These are phyloP conservation scores for Daldinia eschscholtzii DNA, from an alignment of 2,329 filamentous ascomycete genomes.

Conservation along the genomic window DNA sequence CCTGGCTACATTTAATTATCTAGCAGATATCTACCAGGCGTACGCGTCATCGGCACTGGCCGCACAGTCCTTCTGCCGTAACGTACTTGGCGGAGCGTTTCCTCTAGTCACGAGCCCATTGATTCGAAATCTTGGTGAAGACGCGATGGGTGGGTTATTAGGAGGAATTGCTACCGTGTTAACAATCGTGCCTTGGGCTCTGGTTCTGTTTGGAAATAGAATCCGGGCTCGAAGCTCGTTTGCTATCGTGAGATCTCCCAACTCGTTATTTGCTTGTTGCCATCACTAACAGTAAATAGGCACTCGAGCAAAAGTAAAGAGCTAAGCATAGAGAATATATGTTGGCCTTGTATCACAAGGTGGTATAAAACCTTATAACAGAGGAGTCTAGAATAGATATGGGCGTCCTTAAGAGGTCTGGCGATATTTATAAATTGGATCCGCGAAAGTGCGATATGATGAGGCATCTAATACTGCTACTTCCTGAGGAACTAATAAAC, in stretches of 20 bases:
- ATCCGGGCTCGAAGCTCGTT: constrained; percentile 84
- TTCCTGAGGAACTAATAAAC: too few species aligned
- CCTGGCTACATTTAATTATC: constrained; percentile 90
- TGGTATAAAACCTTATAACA: not conserved
- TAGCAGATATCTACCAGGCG: constrained; percentile 87
- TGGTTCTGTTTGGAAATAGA: constrained; percentile 81
- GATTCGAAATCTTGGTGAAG: constrained; percentile 79
- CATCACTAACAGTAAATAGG: constrained; percentile 21
- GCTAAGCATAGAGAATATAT: not conserved
- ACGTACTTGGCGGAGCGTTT: constrained; percentile 84
- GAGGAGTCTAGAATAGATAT: not conserved
- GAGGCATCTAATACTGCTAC: too few species aligned
- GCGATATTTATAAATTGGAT: too few species aligned
- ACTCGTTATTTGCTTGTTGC: not conserved
- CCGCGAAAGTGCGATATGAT: too few species aligned
- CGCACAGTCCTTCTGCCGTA: constrained; percentile 87
- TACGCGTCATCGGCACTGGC: constrained; percentile 90
- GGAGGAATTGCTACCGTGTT: constrained; percentile 77
- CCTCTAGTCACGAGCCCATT: constrained; percentile 80
- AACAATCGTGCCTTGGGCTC: constrained; percentile 87
- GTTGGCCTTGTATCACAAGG: not conserved
- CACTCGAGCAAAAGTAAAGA: constrained; percentile 29
- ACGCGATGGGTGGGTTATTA: constrained; percentile 78
- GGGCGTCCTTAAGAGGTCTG: too few species aligned
- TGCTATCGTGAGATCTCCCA: constrained; percentile 66